Conservation (phyloP, 257 asterid genomes). For the Handroanthus guayacan region DNA sequence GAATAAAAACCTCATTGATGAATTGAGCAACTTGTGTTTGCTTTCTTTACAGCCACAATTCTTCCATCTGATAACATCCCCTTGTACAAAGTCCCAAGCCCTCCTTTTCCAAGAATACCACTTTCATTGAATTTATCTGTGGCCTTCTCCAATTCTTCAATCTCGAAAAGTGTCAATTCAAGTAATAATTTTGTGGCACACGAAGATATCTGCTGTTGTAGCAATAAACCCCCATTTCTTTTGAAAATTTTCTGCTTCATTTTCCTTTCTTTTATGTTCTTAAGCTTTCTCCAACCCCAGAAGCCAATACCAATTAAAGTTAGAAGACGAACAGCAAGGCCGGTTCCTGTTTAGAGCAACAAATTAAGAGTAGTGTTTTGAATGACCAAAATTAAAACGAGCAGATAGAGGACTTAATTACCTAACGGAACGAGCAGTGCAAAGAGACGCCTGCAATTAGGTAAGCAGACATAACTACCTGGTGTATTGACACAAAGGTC, state of each 20-base stretch:
- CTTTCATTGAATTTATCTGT: constrained; percentile 37
- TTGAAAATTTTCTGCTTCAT: neutral
- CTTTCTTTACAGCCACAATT: constrained; percentile 50
- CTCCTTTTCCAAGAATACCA: constrained; percentile 47
- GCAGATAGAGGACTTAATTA: neutral
- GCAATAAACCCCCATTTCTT: neutral
- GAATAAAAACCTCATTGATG: constrained; percentile 49
- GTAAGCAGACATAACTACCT: constrained; percentile 45
- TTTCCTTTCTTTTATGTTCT: constrained; percentile 25
- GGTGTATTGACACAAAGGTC: constrained; percentile 32
- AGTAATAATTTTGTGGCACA: constrained; percentile 8
- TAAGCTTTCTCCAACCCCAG: neutral
- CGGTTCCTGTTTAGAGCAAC: constrained; percentile 15
- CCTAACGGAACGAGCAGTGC: neutral
- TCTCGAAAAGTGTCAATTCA: constrained; percentile 32
- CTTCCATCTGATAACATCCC: constrained; percentile 45
- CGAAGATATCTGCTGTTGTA: neutral
- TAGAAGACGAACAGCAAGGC: constrained; percentile 6
- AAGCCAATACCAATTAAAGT: neutral
- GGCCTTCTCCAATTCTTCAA: constrained; percentile 49
- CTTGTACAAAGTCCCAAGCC: constrained; percentile 42
- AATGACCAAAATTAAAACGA: no score
- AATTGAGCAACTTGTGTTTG: constrained; percentile 50
- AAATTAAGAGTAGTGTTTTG: neutral
- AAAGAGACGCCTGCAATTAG: neutral